Percentiles rank a stretch among this genome's conserved stretches.
Conservation (phyloP, 257 asterid genomes). For the Dorcoceras hygrometricum region DNA sequence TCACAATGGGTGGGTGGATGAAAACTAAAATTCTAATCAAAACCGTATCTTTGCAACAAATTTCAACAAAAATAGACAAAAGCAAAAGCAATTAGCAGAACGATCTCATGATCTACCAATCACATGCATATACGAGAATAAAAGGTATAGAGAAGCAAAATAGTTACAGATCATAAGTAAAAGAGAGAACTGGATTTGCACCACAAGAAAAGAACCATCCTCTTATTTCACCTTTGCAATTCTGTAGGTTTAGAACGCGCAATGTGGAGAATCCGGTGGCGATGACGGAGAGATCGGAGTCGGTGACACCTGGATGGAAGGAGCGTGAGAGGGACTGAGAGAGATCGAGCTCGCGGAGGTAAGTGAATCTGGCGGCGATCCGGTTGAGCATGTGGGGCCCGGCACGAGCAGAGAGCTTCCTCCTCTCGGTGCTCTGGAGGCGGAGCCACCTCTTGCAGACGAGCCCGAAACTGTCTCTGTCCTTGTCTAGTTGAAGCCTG, state of each 20-base stretch:
- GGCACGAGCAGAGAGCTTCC: slow-evolving; percentile 75
- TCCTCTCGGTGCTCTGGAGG: slow-evolving; percentile 78
- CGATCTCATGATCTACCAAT: slow-evolving; percentile 15
- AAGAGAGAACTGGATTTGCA: too few relatives aligned
- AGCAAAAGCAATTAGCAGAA: background rate
- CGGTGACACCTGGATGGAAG: slow-evolving; percentile 88
- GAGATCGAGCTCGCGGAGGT: slow-evolving; percentile 70
- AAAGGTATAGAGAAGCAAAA: too few relatives aligned
- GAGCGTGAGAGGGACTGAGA: slow-evolving; percentile 84
- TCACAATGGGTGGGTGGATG: background rate
- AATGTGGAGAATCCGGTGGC: slow-evolving; percentile 50
- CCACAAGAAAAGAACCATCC: too few relatives aligned
- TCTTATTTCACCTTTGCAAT: slow-evolving; percentile 98
- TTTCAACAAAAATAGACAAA: background rate
- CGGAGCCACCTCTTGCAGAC: slow-evolving; percentile 94
- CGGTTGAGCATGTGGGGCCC: slow-evolving; percentile 90
- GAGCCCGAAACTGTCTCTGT: slow-evolving; percentile 74
- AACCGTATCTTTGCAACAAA: background rate
- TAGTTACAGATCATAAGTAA: too few relatives aligned
- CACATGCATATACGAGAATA: background rate
- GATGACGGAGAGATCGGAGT: slow-evolving; percentile 74
- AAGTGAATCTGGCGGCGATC: slow-evolving; percentile 74
- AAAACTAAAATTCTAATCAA: background rate
- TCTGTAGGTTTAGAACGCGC: slow-evolving; percentile 49
- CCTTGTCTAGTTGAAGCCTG: slow-evolving; percentile 48